phyloP scores from a whole-genome alignment of 352 stramenopile species.

The Pythium scleroteichum region DNA sequence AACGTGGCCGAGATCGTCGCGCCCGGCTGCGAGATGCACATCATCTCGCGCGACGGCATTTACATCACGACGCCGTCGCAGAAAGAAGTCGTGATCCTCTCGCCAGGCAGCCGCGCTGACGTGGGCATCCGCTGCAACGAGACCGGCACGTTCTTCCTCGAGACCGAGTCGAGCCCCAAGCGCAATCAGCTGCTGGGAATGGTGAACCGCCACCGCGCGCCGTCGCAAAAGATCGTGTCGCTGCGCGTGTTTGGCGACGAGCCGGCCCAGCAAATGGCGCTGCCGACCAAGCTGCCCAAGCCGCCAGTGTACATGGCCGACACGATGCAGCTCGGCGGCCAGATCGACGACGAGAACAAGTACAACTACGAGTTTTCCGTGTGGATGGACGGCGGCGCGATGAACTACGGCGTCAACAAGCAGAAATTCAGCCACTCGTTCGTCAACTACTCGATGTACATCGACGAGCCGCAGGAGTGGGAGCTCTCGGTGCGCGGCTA shows the following conservation, averaged over 20 bases:
- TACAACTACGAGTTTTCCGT: slow-evolving; percentile 80
- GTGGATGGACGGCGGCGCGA: slow-evolving; percentile 48
- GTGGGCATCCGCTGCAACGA: slow-evolving; percentile 51
- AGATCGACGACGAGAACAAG: slow-evolving; percentile 39
- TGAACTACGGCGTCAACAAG: slow-evolving; percentile 70
- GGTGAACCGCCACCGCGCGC: slow-evolving; percentile 66
- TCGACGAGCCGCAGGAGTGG: slow-evolving; percentile 72
- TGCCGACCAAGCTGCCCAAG: slow-evolving; percentile 43
- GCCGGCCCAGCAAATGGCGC: slow-evolving; percentile 20
- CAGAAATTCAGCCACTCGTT: slow-evolving; percentile 40
- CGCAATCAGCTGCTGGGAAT: slow-evolving; percentile 62
- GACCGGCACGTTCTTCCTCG: slow-evolving; percentile 59
- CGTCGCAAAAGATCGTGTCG: slow-evolving; percentile 62
- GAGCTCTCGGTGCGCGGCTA: slow-evolving; percentile 64
- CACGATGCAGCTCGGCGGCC: slow-evolving; percentile 17
- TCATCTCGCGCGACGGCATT: slow-evolving; percentile 74
- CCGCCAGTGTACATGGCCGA: slow-evolving; percentile 66
- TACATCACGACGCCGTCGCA: slow-evolving; percentile 47
- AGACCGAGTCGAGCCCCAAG: slow-evolving; percentile 58
- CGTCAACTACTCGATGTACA: slow-evolving; percentile 70
- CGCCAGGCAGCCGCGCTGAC: slow-evolving; percentile 66
- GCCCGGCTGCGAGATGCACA: slow-evolving; percentile 51
- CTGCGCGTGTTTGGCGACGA: slow-evolving; percentile 47
- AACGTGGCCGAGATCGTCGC: slow-evolving; percentile 71
- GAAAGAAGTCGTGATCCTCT: slow-evolving; percentile 59